Conservation (phyloP, 306 rosid genomes). For the Medicago ruthenica region DNA sequence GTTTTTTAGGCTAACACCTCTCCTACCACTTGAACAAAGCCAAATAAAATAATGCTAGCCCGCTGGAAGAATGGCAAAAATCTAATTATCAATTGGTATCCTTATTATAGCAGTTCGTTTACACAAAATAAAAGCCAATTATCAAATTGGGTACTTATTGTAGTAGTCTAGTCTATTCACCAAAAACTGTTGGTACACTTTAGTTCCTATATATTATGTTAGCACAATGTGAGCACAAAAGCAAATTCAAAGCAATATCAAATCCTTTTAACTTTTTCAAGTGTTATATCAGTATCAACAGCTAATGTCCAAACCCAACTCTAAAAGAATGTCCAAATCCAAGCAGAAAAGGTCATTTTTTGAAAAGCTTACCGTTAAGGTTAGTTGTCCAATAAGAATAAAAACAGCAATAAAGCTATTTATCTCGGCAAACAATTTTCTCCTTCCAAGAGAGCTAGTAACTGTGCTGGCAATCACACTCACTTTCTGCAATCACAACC, state of each 20-base stretch:
- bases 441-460: constrained; percentile 81
- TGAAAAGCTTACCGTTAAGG: constrained; percentile 71
- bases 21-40: too few relatives aligned
- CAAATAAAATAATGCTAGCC: too few relatives aligned
- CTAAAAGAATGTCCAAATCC: constrained; percentile 10
- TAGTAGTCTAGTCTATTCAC: not conserved
- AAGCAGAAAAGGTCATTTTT: not conserved
- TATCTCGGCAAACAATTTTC: constrained; percentile 78
- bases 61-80: not conserved
- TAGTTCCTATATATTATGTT: not conserved
- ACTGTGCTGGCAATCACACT: constrained; percentile 79
- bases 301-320: constrained; percentile 17
- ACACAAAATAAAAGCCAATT: not conserved
- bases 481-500: constrained; percentile 72
- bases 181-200: not conserved
- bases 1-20: not conserved
- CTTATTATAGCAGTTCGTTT: not conserved
- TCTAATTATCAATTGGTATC: not conserved
- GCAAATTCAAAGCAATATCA: constrained; percentile 10
- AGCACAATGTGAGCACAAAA: not conserved
- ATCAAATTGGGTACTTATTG: not conserved
- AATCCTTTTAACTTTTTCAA: not conserved
- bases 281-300: constrained; percentile 13
- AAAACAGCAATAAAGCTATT: constrained; percentile 93
- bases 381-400: constrained; percentile 90